Percentiles rank a stretch among this genome's conserved stretches.
These are phyloP conservation scores for Plantago elongata DNA, from an alignment of 257 asterid species.

Conservation along the genomic window DNA sequence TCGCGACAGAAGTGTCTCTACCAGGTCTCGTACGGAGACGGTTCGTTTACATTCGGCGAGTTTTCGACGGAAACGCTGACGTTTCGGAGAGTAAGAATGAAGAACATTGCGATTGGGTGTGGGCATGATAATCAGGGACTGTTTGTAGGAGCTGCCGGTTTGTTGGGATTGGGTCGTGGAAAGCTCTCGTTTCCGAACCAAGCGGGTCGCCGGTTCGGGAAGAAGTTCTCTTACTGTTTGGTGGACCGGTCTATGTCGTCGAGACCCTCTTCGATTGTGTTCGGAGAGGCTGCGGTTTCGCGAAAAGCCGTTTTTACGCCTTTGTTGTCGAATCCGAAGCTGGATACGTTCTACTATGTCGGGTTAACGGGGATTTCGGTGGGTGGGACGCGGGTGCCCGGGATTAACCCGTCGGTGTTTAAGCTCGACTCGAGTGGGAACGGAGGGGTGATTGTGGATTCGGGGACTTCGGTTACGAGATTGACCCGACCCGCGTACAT, in stretches of 20 bases:
- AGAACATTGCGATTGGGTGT: slow-evolving; percentile 64
- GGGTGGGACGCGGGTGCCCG: slow-evolving; percentile 58
- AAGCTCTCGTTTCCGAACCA: slow-evolving; percentile 63
- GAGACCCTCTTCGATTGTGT: slow-evolving; percentile 55
- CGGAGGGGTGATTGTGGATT: slow-evolving; percentile 82
- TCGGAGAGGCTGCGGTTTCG: slow-evolving; percentile 65
- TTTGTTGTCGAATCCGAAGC: slow-evolving; percentile 51
- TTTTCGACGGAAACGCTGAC: slow-evolving; percentile 84
- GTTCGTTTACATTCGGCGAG: slow-evolving; percentile 78
- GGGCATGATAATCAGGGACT: slow-evolving; percentile 88
- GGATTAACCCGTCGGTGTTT: slow-evolving; percentile 46
- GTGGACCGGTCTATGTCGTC: slow-evolving; percentile 67
- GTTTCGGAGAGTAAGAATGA: slow-evolving; percentile 42
- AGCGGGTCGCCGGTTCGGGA: slow-evolving; percentile 54
- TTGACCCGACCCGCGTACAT: slow-evolving; percentile 68
- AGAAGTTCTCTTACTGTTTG: slow-evolving; percentile 70
- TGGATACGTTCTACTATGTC: slow-evolving; percentile 76
- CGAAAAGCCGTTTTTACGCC: slow-evolving; percentile 60
- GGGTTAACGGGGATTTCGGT: slow-evolving; percentile 68
- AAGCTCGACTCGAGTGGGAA: slow-evolving; percentile 48
- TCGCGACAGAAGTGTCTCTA: slow-evolving; percentile 52
- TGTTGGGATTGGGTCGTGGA: slow-evolving; percentile 84
- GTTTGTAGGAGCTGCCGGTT: slow-evolving; percentile 83
- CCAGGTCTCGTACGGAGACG: slow-evolving; percentile 86
- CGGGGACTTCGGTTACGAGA: slow-evolving; percentile 87